phyloP scores from a whole-genome alignment of 169 alveolate genomes.

The Plasmodium chabaudi region DNA sequence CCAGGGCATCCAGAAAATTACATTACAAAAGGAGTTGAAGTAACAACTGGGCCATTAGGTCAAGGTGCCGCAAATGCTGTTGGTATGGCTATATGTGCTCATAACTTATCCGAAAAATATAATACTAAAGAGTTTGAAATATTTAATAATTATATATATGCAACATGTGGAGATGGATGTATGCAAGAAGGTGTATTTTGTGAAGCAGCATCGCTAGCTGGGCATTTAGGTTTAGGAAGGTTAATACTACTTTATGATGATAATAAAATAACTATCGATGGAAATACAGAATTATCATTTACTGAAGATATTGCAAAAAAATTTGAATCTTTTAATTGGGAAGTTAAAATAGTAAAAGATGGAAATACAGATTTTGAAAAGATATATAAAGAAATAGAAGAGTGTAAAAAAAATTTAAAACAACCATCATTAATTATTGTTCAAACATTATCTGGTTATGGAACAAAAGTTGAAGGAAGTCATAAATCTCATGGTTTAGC shows the following conservation, averaged over 20 bases:
- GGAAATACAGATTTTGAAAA: constrained; percentile 71
- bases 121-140: constrained; percentile 81
- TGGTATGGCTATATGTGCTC: constrained; percentile 87
- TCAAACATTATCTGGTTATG: constrained; percentile 85
- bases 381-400: constrained; percentile 75
- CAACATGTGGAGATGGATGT: constrained; percentile 89
- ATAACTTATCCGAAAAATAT: constrained; percentile 84
- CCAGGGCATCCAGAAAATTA: constrained; percentile 90
- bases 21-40: constrained; percentile 84
- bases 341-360: constrained; percentile 76
- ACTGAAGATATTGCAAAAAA: constrained; percentile 81
- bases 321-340: constrained; percentile 83
- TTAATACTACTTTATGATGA: constrained; percentile 86
- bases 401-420: constrained; percentile 83
- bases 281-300: constrained; percentile 82
- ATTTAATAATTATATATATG: constrained; percentile 83
- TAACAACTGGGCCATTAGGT: constrained; percentile 88
- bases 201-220: constrained; percentile 89
- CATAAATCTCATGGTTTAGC: constrained; percentile 89
- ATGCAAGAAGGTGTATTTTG: constrained; percentile 87
- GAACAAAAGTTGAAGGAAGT: constrained; percentile 85
- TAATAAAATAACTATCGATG: constrained; percentile 87
- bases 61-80: constrained; percentile 89
- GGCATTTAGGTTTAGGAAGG: constrained; percentile 84
- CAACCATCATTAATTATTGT: constrained; percentile 84